phyloP scores from a whole-genome alignment of 176 grass and related monocot species.

The Oryza meridionalis region DNA sequence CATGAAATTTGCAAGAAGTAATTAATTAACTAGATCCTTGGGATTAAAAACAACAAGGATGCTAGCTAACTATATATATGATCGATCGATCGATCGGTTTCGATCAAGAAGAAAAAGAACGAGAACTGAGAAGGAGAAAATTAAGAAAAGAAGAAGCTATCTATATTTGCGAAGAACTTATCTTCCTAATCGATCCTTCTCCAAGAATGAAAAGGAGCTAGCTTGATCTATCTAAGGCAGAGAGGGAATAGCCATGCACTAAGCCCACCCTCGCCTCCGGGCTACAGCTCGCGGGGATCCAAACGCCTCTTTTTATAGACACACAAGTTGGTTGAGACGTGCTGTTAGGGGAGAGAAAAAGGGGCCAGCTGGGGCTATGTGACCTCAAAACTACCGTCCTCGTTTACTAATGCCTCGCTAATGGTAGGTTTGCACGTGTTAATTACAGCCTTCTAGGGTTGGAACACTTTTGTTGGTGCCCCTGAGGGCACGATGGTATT shows the following conservation, averaged over 20 bases:
- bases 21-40: conserved; percentile 43
- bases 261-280: conserved; percentile 53
- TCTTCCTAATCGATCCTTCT: conserved; percentile 21
- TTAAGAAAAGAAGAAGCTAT: conserved; percentile 16
- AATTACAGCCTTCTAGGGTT: conserved; percentile 12
- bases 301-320: conserved; percentile 46
- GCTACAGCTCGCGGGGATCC: conserved; percentile 34
- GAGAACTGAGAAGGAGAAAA: neutral
- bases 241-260: conserved; percentile 46
- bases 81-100: conserved; percentile 13
- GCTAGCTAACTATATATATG: conserved; percentile 26
- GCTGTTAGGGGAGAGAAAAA: neutral
- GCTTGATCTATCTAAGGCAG: conserved; percentile 16
- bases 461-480: conserved; percentile 23
- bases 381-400: conserved; percentile 38
- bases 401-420: conserved; percentile 18
- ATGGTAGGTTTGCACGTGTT: conserved; percentile 43
- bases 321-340: conserved; percentile 19
- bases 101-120: conserved; percentile 29
- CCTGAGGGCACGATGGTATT: conserved; percentile 29
- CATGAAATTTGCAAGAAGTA: conserved; percentile 30
- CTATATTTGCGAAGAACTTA: conserved; percentile 41
- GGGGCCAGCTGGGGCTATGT: conserved; percentile 23
- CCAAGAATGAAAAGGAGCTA: neutral
- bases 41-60: conserved; percentile 57